Evolutionary conservation across 805 yeast genomes (phyloP), one percentile per base, ranked within the genome.

Genomic region (Danielia oregonensis): DNA sequence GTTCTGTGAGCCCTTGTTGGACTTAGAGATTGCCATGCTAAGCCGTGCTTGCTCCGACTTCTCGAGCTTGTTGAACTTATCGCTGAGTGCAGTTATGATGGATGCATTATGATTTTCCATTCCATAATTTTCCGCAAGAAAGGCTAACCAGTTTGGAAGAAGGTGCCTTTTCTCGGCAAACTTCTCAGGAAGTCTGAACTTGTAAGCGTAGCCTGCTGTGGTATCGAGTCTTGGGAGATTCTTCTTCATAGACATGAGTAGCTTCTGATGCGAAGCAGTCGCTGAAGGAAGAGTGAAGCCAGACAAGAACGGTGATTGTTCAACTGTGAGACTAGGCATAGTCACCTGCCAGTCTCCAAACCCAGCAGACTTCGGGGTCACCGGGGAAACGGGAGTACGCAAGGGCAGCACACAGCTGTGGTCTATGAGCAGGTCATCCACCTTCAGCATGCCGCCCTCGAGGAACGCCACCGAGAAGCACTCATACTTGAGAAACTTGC

Each of bases 251-350:
- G 65, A 54, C 28, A 59, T 53, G 13, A 66, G 49, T 32, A 66
- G 59, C 42, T 58, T 62, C 30, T 54, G 59, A 29, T 56, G 54
- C 15, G 61, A 52, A 19, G 65, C 62, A 3, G 67, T 57, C 3
- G 65, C 59, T 4, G 68, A 54, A 4, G 75, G 75, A 17, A 69
- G 48, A 8, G 64, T 55, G 45, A 69, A 68, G 1, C 73, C 72
- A 1, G 70, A 57, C 16, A 69, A 48, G 18, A 40, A 48, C 7
- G 50, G 49, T 28, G 39, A 32, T 5, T 33, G 25, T n/a, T 37
- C 48, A 6, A 30, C 11, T 3, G 29, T 11, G 7, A 17, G 12
- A 9, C 31, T 27, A 19, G 26, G 26, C 1, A 19, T 19, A 19
- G 22, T 7, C n/a, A n/a, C n/a, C n/a, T n/a, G n/a, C 22, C 22